Base-by-base conservation (phyloP, 2,329 filamentous ascomycete species). In the Fusarium kyushuense region DNA sequence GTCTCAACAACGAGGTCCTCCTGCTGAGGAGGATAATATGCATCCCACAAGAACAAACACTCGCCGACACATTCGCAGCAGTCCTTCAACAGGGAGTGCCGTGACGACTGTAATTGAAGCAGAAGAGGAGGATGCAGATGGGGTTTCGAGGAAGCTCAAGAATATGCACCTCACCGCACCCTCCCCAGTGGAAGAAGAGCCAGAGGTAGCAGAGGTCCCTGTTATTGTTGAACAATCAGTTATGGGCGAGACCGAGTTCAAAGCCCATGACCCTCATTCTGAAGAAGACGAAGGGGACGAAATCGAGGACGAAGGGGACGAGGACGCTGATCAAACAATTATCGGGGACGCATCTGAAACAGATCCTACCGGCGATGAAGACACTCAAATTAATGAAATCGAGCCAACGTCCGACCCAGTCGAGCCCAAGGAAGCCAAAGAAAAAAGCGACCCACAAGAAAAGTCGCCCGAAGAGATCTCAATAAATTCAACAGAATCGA, bases 41-140 rank as follows among this genome's bases (percentile, higher is more conserved):
- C 76, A 87, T 78, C 74, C 87, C 77, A 67, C 87, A 77, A 83
- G 78, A 38, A 89, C 90, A 54, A 96, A 93, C 73, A 95, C 93
- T 8, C 89, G 94, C 75, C 87, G 93, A 67, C 93, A 97, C 77
- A 90, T 88, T 70, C 85, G 93, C 72, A 92, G 92, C 77, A 94
- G 90, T 67, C 91, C 92, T 25, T 95, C 92, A 16, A 90, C 91
- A 16, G 90, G 92, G 48, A 93, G 90, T 54, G 87, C 90, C 6
- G 91, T 97, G 21, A 89, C 90, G 2, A 96, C 93, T 0, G 93
- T 97, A 16, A 86, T 93, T 35, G 93, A 97, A 76, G 89, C 93
- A 49, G 90, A 92, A 56, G 93, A 96, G 73, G 94, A 97, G 63
- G 88, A 91, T 19, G 72, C 80, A 19, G 79, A 80, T 4, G 81